Conservation (phyloP, 352 stramenopile genomes). For the Blastocystis sp. region DNA sequence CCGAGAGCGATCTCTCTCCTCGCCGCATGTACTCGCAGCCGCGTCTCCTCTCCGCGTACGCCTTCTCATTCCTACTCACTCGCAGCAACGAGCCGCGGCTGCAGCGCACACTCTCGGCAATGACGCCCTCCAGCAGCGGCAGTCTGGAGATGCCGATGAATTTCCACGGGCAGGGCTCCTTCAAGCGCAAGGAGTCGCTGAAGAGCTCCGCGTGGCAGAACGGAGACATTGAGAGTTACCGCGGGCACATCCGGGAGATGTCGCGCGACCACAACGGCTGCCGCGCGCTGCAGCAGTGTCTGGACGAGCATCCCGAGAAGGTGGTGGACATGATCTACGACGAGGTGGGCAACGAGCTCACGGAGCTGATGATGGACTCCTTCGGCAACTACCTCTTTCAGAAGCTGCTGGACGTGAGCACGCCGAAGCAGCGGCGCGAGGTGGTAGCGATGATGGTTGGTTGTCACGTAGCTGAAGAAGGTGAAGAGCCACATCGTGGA, state of each 20-base stretch:
- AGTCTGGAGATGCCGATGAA: background rate
- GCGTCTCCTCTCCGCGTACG: background rate
- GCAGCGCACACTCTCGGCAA: constrained; percentile 18
- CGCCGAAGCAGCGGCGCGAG: constrained; percentile 74
- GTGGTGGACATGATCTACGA: constrained; percentile 84
- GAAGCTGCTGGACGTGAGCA: constrained; percentile 89
- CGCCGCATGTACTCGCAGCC: background rate
- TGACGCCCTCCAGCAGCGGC: background rate
- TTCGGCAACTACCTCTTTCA: constrained; percentile 98
- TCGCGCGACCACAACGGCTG: constrained; percentile 92
- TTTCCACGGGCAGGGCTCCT: background rate
- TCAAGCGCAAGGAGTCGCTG: constrained; percentile 29
- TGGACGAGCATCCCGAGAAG: constrained; percentile 80
- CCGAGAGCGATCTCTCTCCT: background rate
- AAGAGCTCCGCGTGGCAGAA: constrained; percentile 18
- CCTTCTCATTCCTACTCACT: background rate
- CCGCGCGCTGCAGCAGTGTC: constrained; percentile 84
- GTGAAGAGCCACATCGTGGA: constrained; percentile 83
- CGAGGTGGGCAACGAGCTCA: constrained; percentile 86
- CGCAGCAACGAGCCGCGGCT: background rate
- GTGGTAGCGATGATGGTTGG: constrained; percentile 67
- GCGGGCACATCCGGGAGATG: constrained; percentile 60
- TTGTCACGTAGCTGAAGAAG: constrained; percentile 61
- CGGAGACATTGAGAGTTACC: constrained; percentile 32
- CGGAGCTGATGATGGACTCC: constrained; percentile 92